Evolutionary conservation across 192 early-diverging fungal species (phyloP), one percentile per base, ranked within the genome.

Genomic region (Thoreauomyces humboldtii): DNA sequence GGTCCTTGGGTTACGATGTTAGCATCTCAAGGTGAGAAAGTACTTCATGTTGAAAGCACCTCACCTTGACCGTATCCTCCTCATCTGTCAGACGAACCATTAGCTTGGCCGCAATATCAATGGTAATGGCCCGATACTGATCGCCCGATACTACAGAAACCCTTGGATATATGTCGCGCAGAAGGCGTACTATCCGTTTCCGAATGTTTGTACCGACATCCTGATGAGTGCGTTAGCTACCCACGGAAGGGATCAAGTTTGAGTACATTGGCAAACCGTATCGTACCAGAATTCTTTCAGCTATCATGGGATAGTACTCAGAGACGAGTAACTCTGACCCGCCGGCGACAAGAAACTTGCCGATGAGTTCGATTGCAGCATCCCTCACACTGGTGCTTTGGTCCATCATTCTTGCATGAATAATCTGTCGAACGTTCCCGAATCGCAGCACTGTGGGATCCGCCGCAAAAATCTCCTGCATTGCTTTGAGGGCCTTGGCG

Each of bases 171-270:
- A 96, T 83, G 36, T 92, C 91, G 43, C 78, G 74, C 27, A 94
- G 63, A 1, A 98, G 72, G 52, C 87, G 83, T 25, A 98, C 82
- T 1, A 94, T 84, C 0, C 93, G 84, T 74, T 94, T 94, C 17
- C 95, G 87, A 21, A 98, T 94, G 68, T 79, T 93, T 6, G 88
- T 47, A 5, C 92, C 90, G 29, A 89, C 92, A 76, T 98, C 95
- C 50, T 52, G 5, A 85, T 88, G 61, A n/a, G n/a, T n/a, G n/a
- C n/a, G n/a, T n/a, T n/a, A n/a, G n/a, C n/a, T n/a, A n/a, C n/a
- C n/a, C n/a, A n/a, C n/a, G 48, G 55, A 4, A 15, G 73, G 43
- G 36, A 42, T 28, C 57, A 59, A 22, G 7, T 46, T 11, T 9
- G n/a, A n/a, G n/a, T n/a, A n/a, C n/a, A 48, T 14, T 46, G 61